Percentiles rank a stretch among this genome's conserved stretches.
Evolutionary conservation across 352 stramenopile genomes (phyloP).

Genomic region (Phytophthora meadii): DNA sequence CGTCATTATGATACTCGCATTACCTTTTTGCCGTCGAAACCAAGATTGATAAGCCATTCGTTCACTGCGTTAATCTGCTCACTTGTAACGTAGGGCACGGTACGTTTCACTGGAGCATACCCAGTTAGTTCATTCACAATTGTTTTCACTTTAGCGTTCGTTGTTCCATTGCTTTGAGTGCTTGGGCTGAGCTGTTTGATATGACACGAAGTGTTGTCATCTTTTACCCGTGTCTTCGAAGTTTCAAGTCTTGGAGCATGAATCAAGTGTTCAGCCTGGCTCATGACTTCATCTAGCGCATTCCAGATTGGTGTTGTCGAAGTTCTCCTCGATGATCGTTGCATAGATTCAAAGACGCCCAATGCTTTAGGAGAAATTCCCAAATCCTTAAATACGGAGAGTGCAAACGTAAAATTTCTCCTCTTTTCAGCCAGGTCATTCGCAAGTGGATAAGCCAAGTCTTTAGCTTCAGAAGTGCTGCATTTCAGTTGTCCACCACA

Average conservation of each 20-base stretch:
- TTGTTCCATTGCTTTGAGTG: conserved; percentile 6
- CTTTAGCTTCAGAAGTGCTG: neutral
- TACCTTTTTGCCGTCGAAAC: conserved; percentile 24
- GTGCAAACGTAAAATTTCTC: conserved; percentile 24
- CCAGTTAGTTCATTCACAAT: neutral
- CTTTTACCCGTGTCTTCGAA: neutral
- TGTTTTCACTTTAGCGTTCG: neutral
- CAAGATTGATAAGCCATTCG: conserved; percentile 35
- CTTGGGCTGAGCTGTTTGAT: neutral
- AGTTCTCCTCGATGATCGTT: conserved; percentile 8
- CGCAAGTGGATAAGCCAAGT: neutral
- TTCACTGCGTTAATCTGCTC: conserved; percentile 41
- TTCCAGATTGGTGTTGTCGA: conserved; percentile 18
- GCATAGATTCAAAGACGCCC: conserved; percentile 13
- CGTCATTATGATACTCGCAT: too few relatives aligned
- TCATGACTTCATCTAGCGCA: conserved; percentile 20
- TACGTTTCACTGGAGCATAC: conserved; percentile 23
- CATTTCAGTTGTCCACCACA: conserved; percentile 10
- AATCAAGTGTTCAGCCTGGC: conserved; percentile 4
- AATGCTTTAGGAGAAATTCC: conserved; percentile 18
- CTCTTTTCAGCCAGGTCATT: conserved; percentile 12
- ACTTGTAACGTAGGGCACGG: conserved; percentile 35
- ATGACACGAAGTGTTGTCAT: neutral
- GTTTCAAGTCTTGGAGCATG: neutral
- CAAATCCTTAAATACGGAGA: conserved; percentile 20